Conservation (phyloP, 2,329 filamentous ascomycete species). For the Sarocladiaceae sp. region DNA sequence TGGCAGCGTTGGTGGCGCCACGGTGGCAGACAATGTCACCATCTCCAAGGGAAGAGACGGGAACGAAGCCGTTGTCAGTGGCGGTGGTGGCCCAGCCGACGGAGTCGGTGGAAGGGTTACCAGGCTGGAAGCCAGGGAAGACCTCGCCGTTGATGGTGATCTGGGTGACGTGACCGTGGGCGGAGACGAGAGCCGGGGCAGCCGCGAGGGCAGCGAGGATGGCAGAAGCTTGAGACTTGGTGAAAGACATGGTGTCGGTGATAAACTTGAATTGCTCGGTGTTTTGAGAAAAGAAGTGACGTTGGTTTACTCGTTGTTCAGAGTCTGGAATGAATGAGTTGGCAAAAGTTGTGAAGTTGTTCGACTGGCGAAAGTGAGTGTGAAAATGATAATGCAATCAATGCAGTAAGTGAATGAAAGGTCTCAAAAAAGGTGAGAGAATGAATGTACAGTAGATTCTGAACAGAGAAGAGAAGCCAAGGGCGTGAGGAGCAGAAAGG, state of each 20-base stretch:
- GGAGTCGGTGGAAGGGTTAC: constrained; percentile 7
- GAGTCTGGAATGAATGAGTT: background rate
- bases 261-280: too few relatives aligned
- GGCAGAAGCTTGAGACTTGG: constrained; percentile 2
- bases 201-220: constrained; percentile 6
- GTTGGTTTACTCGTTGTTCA: constrained; percentile 1
- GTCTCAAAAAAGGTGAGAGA: background rate
- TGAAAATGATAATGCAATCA: constrained; percentile 3
- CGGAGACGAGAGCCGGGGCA: constrained; percentile 11
- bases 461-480: constrained; percentile 9
- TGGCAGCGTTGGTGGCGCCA: constrained; percentile 24
- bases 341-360: background rate
- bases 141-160: constrained; percentile 13
- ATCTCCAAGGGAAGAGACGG: constrained; percentile 27
- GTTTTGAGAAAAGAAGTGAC: background rate
- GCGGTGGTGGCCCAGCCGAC: constrained; percentile 13
- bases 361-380: background rate
- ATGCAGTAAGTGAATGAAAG: constrained; percentile 7
- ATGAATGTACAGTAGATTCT: constrained; percentile 8
- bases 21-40: constrained; percentile 33
- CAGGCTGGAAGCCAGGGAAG: constrained; percentile 6
- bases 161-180: constrained; percentile 14
- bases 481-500: constrained; percentile 1
- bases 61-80: constrained; percentile 28
- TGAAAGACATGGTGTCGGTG: constrained; percentile 3